Evolutionary conservation across 2,329 filamentous ascomycete species (phyloP).

Genomic region (Neoscytalidium dimidiatum): DNA sequence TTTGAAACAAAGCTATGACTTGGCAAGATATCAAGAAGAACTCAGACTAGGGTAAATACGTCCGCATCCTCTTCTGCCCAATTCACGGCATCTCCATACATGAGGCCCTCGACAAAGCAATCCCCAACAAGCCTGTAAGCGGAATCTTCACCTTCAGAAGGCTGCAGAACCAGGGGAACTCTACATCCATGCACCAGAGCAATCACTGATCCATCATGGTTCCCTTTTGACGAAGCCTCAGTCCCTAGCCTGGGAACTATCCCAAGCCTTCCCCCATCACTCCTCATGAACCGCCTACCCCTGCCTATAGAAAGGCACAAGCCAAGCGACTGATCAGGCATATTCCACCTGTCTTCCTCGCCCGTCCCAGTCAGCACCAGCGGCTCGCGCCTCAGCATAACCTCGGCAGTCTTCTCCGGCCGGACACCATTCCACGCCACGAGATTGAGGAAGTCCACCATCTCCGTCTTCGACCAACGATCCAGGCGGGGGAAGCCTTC

Average conservation of each 20-base stretch:
- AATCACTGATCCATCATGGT: conserved; percentile 13
- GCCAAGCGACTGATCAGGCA: conserved; percentile 12
- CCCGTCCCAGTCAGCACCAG: not conserved
- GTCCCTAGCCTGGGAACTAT: conserved; percentile 20
- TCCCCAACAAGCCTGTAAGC: conserved; percentile 24
- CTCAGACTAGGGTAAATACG: conserved; percentile 20
- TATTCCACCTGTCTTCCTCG: not conserved
- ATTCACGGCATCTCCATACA: conserved; percentile 24
- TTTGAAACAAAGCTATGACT: no score
- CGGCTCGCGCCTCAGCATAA: conserved; percentile 20
- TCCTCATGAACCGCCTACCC: conserved; percentile 23
- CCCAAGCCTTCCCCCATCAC: conserved; percentile 20
- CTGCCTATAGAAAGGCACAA: conserved; percentile 21
- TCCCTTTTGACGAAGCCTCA: not conserved
- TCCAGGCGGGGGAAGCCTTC: not conserved
- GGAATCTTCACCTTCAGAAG: conserved; percentile 16
- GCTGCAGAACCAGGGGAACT: conserved; percentile 24
- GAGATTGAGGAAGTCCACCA: conserved; percentile 22
- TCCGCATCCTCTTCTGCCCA: conserved; percentile 21
- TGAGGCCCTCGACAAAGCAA: conserved; percentile 24
- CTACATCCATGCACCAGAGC: conserved; percentile 25
- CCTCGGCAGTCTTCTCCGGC: conserved; percentile 20
- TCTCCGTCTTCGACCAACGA: conserved; percentile 20
- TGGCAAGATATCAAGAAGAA: no score
- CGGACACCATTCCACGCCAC: conserved; percentile 18